A percentile compares a stretch with the other conserved stretches of the same genome.
phyloP scores from a whole-genome alignment of 495 filamentous ascomycete species.

The Trichocladium uniseriatum region DNA sequence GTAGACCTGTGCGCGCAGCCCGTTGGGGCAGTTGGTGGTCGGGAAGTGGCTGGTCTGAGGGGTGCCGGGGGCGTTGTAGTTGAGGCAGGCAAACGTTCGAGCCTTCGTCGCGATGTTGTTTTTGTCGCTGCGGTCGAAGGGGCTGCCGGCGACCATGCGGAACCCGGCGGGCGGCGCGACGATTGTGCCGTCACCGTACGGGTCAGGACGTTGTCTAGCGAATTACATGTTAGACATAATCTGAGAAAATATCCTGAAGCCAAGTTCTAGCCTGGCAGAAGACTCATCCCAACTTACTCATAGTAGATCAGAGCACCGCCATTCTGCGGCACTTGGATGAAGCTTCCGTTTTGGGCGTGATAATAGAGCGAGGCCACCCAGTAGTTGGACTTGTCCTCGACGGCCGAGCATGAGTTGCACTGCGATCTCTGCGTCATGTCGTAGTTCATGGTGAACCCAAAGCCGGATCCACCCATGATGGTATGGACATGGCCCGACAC shows the following conservation, averaged over 20 bases:
- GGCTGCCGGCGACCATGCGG: slow-evolving; percentile 65
- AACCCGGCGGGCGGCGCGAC: slow-evolving; percentile 46
- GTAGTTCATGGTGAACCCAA: slow-evolving; percentile 28
- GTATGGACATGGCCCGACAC: slow-evolving; percentile 16
- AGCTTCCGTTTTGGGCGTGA: slow-evolving; percentile 30
- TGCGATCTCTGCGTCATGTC: slow-evolving; percentile 17
- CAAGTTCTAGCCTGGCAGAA: no score
- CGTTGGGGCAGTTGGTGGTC: slow-evolving; percentile 25
- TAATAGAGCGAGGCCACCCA: slow-evolving; percentile 38
- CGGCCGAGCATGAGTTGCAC: slow-evolving; percentile 30
- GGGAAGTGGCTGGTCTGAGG: slow-evolving; percentile 29
- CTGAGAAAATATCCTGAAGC: no score
- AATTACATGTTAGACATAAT: no score
- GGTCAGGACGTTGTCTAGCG: no score
- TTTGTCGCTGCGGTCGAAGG: slow-evolving; percentile 30
- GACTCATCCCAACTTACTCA: no score
- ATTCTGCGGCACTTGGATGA: slow-evolving; percentile 28
- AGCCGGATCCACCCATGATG: slow-evolving; percentile 25
- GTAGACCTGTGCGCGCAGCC: slow-evolving; percentile 36
- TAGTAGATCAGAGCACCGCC: slow-evolving; percentile 42
- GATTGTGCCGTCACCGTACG: slow-evolving; percentile 20
- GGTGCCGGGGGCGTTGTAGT: slow-evolving; percentile 24
- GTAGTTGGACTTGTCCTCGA: slow-evolving; percentile 37
- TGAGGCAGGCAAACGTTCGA: slow-evolving; percentile 34
- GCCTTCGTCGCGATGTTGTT: slow-evolving; percentile 30